Conservation (phyloP, 495 filamentous ascomycete genomes). For the Penicillium verhagenii region DNA sequence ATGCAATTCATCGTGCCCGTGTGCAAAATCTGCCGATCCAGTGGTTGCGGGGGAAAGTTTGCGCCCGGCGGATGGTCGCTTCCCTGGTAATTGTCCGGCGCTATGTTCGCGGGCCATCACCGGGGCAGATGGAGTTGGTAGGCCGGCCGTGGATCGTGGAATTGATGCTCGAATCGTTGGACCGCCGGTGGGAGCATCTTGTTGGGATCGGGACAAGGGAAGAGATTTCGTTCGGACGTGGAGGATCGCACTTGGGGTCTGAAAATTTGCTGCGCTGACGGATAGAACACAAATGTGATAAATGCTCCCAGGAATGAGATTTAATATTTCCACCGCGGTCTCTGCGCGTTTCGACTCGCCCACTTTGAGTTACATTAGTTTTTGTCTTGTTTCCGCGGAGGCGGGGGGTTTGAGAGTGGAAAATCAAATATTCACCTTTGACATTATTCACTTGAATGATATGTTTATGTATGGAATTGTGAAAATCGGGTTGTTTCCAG, state of each 20-base stretch:
- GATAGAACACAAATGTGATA: slow-evolving; percentile 92
- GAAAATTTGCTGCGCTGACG: slow-evolving; percentile 84
- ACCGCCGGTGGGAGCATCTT: slow-evolving; percentile 45
- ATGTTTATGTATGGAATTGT: slow-evolving; percentile 78
- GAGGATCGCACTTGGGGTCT: slow-evolving; percentile 81
- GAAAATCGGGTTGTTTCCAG: slow-evolving; percentile 79
- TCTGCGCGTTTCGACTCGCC: slow-evolving; percentile 83
- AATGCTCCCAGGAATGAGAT: slow-evolving; percentile 78
- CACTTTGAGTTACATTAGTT: slow-evolving; percentile 50
- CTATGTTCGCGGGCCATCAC: slow-evolving; percentile 64
- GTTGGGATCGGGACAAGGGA: slow-evolving; percentile 49
- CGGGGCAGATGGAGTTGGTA: slow-evolving; percentile 52
- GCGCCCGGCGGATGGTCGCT: slow-evolving; percentile 67
- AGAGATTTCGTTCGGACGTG: slow-evolving; percentile 70
- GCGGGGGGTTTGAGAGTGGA: background rate
- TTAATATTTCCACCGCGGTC: slow-evolving; percentile 83
- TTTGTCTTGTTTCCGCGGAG: slow-evolving; percentile 8
- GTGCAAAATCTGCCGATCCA: slow-evolving; percentile 49
- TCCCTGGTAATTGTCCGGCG: slow-evolving; percentile 52
- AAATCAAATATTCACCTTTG: slow-evolving; percentile 65
- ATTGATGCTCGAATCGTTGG: slow-evolving; percentile 45
- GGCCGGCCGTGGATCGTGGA: slow-evolving; percentile 49
- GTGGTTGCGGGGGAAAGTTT: slow-evolving; percentile 76
- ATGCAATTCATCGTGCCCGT: slow-evolving; percentile 38
- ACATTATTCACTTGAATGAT: slow-evolving; percentile 91